Percentiles rank a stretch among this genome's conserved stretches.
phyloP scores from a whole-genome alignment of 2,329 filamentous ascomycete species.

The Alternaria panax region DNA sequence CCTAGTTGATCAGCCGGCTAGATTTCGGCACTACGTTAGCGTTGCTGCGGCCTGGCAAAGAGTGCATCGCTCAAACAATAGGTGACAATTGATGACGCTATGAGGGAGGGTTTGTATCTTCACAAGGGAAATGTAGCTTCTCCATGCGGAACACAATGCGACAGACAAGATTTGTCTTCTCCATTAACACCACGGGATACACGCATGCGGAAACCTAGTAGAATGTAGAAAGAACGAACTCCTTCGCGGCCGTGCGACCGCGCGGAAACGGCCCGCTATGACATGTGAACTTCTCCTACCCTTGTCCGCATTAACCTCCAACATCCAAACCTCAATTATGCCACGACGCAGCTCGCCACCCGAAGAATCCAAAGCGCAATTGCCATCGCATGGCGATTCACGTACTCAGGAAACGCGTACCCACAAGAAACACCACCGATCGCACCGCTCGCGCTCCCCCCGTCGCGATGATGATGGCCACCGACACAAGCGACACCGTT shows the following conservation, averaged over 20 bases:
- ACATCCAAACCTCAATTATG: background rate
- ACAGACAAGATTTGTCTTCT: background rate
- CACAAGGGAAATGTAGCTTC: no score
- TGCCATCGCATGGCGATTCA: background rate
- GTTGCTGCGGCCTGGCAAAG: no score
- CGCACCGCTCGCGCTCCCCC: conserved; percentile 47
- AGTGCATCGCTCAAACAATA: no score
- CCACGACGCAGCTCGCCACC: conserved; percentile 4
- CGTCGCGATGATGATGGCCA: conserved; percentile 33
- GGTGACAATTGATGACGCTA: no score
- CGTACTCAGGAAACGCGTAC: conserved; percentile 32
- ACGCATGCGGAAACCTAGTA: background rate
- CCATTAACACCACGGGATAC: background rate
- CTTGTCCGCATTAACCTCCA: background rate
- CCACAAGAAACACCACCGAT: conserved; percentile 48
- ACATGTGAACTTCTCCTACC: background rate
- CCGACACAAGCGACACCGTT: conserved; percentile 40
- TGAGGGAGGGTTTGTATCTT: no score
- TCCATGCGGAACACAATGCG: no score
- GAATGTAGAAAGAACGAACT: no score
- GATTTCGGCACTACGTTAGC: no score
- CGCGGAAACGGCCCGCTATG: background rate
- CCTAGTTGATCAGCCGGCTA: no score
- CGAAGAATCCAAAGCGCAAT: conserved; percentile 2
- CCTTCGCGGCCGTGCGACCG: no score